Evolutionary conservation across 352 stramenopile species (phyloP), one percentile per base, ranked within the genome.

Genomic region (Phytopythium montanum): DNA sequence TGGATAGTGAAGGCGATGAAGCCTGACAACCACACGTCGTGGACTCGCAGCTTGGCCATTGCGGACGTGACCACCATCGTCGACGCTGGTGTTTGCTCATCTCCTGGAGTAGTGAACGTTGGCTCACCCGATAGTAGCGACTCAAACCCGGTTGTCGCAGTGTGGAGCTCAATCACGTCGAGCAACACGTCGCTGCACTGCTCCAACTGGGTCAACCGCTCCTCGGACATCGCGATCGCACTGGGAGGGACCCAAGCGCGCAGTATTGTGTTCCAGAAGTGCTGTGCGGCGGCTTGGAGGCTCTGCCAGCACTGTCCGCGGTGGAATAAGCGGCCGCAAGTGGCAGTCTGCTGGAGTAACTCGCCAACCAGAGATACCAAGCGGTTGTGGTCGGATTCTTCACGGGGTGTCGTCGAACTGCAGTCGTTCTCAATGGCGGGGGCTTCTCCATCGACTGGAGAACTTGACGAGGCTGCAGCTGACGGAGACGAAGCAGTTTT

Each of bases 181-280:
- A 92, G 57, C n/a, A 89, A 50, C 1, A 66, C 60, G 23, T 88
- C 62, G 3, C 72, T 36, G 36, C 79, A 90, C 7, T 14, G 46
- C 7, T 56, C 66, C 2, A 86, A 28, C 2, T 70, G 26, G 19
- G 64, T 25, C 52, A 81, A 36, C 12, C 53, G 49, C 13, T 13
- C 38, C 46, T 57, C 28, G 1, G 61, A 72, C 21, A 25, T 28
- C 19, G 34, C 49, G 13, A 78, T 64, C 56, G 41, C 57, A 68
- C 62, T 77, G 55, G 56, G 83, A n/a, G 80, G 62, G 5, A 84
- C 38, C 83, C 83, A 92, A 1, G 34, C 62, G 23, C 78, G 21
- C 73, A 69, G 88, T 38, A 91, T 61, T 1, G 65, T 66, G 42
- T 88, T 90, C 61, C 72, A 81, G 13, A 87, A 68, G 39, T 82